Evolutionary conservation across 2,329 filamentous ascomycete genomes (phyloP).

Genomic region (Pestalotiopsis sp.): DNA sequence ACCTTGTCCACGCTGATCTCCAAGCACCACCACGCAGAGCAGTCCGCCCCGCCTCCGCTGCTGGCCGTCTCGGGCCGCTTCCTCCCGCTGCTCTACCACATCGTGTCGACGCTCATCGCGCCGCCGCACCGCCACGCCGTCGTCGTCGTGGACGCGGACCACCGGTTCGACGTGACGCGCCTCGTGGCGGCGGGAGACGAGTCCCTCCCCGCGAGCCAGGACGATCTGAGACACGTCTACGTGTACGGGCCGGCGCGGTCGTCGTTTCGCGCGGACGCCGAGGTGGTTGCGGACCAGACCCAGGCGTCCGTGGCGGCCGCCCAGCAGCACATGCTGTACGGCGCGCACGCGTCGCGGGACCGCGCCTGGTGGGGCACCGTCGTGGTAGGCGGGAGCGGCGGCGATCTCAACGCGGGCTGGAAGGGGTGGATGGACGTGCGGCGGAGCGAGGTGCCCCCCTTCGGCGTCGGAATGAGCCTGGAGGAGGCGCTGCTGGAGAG

Average conservation of each 20-base stretch:
- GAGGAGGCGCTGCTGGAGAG: conserved; percentile 48
- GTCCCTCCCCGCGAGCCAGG: conserved; percentile 20
- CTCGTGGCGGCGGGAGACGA: conserved; percentile 27
- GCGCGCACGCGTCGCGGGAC: conserved; percentile 40
- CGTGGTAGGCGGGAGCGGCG: conserved; percentile 46
- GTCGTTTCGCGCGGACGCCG: background rate
- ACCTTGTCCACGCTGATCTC: conserved; percentile 48
- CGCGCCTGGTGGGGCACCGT: conserved; percentile 62
- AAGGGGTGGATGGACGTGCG: conserved; percentile 57
- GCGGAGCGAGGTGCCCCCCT: conserved; percentile 40
- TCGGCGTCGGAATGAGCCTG: conserved; percentile 38
- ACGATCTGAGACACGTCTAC: conserved; percentile 52
- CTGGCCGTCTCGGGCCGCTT: conserved; percentile 55
- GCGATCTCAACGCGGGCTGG: conserved; percentile 34
- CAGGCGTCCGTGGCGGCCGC: conserved; percentile 40
- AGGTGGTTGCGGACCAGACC: background rate
- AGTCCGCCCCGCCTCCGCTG: conserved; percentile 38
- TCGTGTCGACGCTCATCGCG: conserved; percentile 54
- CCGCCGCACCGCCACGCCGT: conserved; percentile 50
- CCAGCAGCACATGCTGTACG: conserved; percentile 54
- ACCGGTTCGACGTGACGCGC: conserved; percentile 54
- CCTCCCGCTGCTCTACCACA: conserved; percentile 56
- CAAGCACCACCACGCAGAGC: conserved; percentile 50
- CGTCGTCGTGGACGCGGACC: conserved; percentile 56
- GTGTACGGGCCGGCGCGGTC: conserved; percentile 43